Conservation (phyloP, 768 basidiomycete species). For the Serpula lacrymans region DNA sequence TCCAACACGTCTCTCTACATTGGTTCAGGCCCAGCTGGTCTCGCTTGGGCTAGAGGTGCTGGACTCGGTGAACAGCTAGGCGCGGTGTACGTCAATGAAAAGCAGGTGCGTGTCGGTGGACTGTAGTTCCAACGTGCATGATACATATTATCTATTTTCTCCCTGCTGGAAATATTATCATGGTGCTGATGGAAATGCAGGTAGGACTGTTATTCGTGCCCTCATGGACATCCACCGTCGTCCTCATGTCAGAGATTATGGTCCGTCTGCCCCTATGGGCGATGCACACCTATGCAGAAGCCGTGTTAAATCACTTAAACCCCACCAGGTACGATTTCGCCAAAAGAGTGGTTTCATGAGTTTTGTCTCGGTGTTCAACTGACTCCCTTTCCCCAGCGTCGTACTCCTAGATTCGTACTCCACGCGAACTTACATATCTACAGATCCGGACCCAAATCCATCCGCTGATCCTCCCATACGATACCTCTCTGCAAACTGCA, state of each 20-base stretch:
- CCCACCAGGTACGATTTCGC: constrained; percentile 40
- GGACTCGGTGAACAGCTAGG: constrained; percentile 51
- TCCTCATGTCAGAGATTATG: constrained; percentile 53
- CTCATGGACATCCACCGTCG: constrained; percentile 40
- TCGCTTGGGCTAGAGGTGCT: constrained; percentile 50
- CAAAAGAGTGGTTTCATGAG: not conserved
- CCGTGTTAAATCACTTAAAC: constrained; percentile 38
- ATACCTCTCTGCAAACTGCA: constrained; percentile 38
- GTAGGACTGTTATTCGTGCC: constrained; percentile 51
- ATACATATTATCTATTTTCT: too few relatives aligned
- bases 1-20: constrained; percentile 36
- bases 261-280: constrained; percentile 46
- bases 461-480: constrained; percentile 48
- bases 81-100: constrained; percentile 39
- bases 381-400: constrained; percentile 33
- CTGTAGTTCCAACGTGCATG: too few relatives aligned
- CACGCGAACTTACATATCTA: constrained; percentile 44
- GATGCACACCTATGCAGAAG: constrained; percentile 46
- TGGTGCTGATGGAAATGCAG: constrained; percentile 23
- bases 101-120: constrained; percentile 39
- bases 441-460: constrained; percentile 22
- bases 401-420: constrained; percentile 53
- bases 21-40: constrained; percentile 43
- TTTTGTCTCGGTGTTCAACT: not conserved
- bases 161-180: not conserved